A percentile compares a stretch with the other conserved stretches of the same genome.
Conservation (phyloP, 176 grass and related monocot species). For the Zoysia pacifica region DNA sequence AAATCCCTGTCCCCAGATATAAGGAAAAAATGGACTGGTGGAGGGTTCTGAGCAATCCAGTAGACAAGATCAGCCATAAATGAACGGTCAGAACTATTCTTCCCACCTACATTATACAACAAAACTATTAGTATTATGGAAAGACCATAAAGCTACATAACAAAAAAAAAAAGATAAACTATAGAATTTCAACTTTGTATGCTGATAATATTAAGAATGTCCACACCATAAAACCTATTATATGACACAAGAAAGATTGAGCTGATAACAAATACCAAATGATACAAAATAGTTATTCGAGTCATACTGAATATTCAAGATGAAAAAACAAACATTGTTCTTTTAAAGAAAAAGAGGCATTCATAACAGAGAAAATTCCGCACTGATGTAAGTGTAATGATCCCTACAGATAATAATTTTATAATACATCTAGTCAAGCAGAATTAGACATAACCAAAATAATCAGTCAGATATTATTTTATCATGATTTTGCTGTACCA, state of each 20-base stretch:
- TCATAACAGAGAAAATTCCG: background rate
- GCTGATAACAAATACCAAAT: background rate
- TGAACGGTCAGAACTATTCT: conserved; percentile 84
- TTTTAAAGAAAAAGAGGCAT: background rate
- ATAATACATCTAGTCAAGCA: conserved; percentile 12
- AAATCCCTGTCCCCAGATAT: conserved; percentile 90
- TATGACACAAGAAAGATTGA: background rate
- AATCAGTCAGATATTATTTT: background rate
- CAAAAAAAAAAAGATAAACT: background rate
- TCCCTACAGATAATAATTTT: conserved; percentile 2
- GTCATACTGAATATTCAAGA: background rate
- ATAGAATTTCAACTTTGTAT: background rate
- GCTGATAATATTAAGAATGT: background rate
- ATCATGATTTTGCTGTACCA: background rate
- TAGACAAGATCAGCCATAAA: conserved; percentile 85
- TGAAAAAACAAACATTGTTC: background rate
- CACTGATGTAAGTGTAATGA: background rate
- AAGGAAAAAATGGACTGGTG: conserved; percentile 87
- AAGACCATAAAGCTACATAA: background rate
- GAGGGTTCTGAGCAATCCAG: conserved; percentile 86
- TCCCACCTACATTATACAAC: conserved; percentile 63
- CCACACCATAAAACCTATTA: background rate
- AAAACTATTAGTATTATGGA: conserved; percentile 34
- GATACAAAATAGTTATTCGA: background rate
- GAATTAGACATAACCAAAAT: conserved; percentile 22